These are phyloP conservation scores for Daldinia bambusicola DNA, from an alignment of 495 filamentous ascomycete species.

Conservation along the genomic window DNA sequence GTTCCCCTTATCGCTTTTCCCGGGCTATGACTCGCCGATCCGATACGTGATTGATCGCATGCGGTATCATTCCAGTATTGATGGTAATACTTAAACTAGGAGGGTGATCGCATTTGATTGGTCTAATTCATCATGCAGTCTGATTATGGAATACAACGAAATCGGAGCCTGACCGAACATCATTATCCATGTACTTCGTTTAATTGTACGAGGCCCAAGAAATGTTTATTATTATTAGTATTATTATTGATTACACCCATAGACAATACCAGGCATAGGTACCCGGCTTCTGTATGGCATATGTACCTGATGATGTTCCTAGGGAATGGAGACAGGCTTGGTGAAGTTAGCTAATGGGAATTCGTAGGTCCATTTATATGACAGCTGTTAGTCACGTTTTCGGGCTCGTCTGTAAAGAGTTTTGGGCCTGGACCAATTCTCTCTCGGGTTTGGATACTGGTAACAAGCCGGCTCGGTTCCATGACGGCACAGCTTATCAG, in stretches of 20 bases:
- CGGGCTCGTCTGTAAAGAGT: constrained; percentile 10
- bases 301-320: constrained; percentile 14
- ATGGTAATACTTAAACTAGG: constrained; percentile 38
- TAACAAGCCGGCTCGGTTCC: constrained; percentile 24
- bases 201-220: constrained; percentile 13
- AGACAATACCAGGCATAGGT: neutral
- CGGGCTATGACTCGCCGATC: constrained; percentile 38
- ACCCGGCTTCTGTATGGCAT: neutral
- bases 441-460: constrained; percentile 19
- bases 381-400: constrained; percentile 35
- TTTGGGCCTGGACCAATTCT: constrained; percentile 21
- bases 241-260: neutral
- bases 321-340: constrained; percentile 28
- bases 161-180: constrained; percentile 46
- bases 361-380: constrained; percentile 40
- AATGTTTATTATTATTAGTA: constrained; percentile 2
- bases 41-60: constrained; percentile 43
- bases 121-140: constrained; percentile 33
- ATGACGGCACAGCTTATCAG: constrained; percentile 30
- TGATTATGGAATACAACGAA: constrained; percentile 41
- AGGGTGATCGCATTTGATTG: constrained; percentile 28
- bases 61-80: constrained; percentile 24
- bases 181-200: constrained; percentile 5
- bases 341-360: constrained; percentile 41
- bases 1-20: constrained; percentile 37